Evolutionary conservation across 2,329 filamentous ascomycete genomes (phyloP), one percentile per base, ranked within the genome.

Genomic region (Tolypocladium paradoxum): DNA sequence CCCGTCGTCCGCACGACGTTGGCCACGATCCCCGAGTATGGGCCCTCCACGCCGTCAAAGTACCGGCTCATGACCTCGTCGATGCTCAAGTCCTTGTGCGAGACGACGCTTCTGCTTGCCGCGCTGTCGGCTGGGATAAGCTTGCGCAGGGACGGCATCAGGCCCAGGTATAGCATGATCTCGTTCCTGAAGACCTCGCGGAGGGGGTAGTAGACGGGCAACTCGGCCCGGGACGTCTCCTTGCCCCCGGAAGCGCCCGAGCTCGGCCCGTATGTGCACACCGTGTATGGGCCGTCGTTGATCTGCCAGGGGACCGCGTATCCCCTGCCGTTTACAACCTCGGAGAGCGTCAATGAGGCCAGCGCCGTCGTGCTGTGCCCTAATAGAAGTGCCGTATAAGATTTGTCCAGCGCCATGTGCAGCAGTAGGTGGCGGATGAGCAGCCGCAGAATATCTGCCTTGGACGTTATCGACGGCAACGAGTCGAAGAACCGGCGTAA

Each of bases 1-100:
- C 83, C 85, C n/a, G 88, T 85, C 35, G 92, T 99, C 57, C 90
- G 83, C 6, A 96, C 92, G 11, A 99, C 93, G 66, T 99, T 99
- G 34, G 91, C 87, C 59, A 99, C 91, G 53, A 97, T 90, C 53
- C 88, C 89, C 3, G 91, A 88, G 64, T 95, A 96, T 55, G 86
- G 87, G 58, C 83, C 81, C 65, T 96, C 91, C 18, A 96, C 68
- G 38, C 89, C 40, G 59, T 83, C 81, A 63, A 99, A 96, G 68
- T 96, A 99, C 54, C 90, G 84, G 54, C 78, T 73, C 85, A 97
- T 91, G 52, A 99, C 79, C 60, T 91, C 86, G 64, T 96, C 90
- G 62, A 99, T 96, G 47, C 90, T 95, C 47, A 89, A 79, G 58
- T 90, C 85, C 64, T 85, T 88, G 60, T 86, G 83, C 34, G 81